phyloP scores from a whole-genome alignment of 352 stramenopile species.

The Elongisporangium undulatum region DNA sequence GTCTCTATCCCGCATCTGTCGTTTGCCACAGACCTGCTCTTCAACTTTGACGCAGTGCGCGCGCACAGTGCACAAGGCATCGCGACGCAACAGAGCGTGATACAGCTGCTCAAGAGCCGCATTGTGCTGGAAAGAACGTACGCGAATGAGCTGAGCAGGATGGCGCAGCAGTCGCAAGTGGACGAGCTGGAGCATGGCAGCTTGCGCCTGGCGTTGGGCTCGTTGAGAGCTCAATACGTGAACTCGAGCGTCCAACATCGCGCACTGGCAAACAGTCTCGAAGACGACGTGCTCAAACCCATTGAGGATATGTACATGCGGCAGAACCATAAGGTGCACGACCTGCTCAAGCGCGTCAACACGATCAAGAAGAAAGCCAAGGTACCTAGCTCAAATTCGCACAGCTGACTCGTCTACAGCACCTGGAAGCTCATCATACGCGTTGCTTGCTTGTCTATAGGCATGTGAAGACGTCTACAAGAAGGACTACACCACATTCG shows the following conservation, averaged over 20 bases:
- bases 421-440: background rate
- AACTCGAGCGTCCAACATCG: constrained; percentile 83
- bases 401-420: background rate
- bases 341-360: constrained; percentile 45
- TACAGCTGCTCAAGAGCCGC: constrained; percentile 66
- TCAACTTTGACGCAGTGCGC: constrained; percentile 68
- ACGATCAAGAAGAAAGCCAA: constrained; percentile 80
- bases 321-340: constrained; percentile 52
- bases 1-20: constrained; percentile 25
- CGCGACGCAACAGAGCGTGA: constrained; percentile 45
- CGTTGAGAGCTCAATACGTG: constrained; percentile 66
- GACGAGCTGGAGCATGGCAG: constrained; percentile 53
- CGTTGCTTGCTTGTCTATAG: constrained; percentile 11
- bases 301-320: constrained; percentile 55
- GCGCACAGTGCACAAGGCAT: constrained; percentile 36
- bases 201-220: constrained; percentile 50
- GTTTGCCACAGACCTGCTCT: constrained; percentile 77
- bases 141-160: constrained; percentile 54
- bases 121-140: constrained; percentile 73
- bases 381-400: constrained; percentile 10
- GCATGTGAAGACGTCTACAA: constrained; percentile 66
- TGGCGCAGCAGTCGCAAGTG: constrained; percentile 53
- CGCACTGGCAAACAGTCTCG: constrained; percentile 58
- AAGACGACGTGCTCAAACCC: constrained; percentile 72
- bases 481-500: constrained; percentile 62